A percentile compares a stretch with the other conserved stretches of the same genome.
Evolutionary conservation across 2,329 filamentous ascomycete species (phyloP).

Genomic region (Aureobasidium musti): DNA sequence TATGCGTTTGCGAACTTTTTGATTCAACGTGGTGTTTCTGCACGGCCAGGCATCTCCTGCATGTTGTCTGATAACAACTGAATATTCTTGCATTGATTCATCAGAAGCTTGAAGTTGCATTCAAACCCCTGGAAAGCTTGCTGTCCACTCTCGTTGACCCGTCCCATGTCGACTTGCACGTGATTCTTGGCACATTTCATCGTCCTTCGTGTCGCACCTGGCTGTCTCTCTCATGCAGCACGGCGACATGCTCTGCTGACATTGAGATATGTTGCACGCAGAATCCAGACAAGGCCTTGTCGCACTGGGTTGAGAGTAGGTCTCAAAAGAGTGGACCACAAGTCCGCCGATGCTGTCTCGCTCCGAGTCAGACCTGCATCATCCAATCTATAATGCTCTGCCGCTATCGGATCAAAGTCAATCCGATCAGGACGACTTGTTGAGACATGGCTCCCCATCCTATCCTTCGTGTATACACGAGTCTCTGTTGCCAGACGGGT

Average conservation of each 20-base stretch:
- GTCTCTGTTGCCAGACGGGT: background rate
- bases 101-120: slow-evolving; percentile 1
- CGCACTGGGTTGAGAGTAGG: background rate
- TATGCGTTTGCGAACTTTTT: background rate
- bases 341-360: background rate
- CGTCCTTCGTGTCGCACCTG: background rate
- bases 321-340: background rate
- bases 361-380: slow-evolving; percentile 12
- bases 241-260: background rate
- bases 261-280: background rate
- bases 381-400: background rate
- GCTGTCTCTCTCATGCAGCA: background rate
- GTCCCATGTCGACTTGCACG: background rate
- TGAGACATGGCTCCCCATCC: background rate
- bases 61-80: slow-evolving; percentile 17
- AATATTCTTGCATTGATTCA: slow-evolving; percentile 15
- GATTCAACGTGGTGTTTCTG: slow-evolving; percentile 8
- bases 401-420: slow-evolving; percentile 22
- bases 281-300: background rate
- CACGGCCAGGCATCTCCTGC: slow-evolving; percentile 6
- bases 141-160: slow-evolving; percentile 16
- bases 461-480: background rate
- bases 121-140: slow-evolving; percentile 26
- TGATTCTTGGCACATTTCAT: slow-evolving; percentile 14
- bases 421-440: background rate